Evolutionary conservation across 2,329 filamentous ascomycete species (phyloP).

Genomic region (Alternaria sp.): DNA sequence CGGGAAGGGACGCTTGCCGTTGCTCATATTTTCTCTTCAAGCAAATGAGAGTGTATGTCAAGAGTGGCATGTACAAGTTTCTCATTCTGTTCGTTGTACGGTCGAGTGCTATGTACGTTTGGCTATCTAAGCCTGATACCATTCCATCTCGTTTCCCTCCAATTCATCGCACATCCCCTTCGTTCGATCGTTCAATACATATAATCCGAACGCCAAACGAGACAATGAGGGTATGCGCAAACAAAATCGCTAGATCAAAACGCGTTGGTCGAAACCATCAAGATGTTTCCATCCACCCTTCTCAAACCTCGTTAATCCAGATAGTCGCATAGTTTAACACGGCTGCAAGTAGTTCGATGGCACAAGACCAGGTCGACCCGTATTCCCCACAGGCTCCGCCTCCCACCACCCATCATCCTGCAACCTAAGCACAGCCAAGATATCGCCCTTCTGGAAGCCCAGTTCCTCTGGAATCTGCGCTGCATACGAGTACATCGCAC

Average conservation of each 20-base stretch:
- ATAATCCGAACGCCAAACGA: background rate
- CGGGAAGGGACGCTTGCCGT: too few relatives aligned
- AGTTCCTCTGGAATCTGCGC: constrained; percentile 96
- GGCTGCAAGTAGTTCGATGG: constrained; percentile 71
- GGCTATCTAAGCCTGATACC: background rate
- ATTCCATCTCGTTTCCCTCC: background rate
- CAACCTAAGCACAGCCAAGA: constrained; percentile 83
- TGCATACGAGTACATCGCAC: constrained; percentile 91
- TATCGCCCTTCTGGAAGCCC: constrained; percentile 89
- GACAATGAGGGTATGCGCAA: constrained; percentile 10
- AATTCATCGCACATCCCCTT: background rate
- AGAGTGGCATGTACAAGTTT: background rate
- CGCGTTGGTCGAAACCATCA: background rate
- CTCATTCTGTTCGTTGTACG: background rate
- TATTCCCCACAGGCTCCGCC: constrained; percentile 80
- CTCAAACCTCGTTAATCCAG: background rate
- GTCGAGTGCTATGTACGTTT: background rate
- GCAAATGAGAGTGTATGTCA: background rate
- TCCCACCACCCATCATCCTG: constrained; percentile 99
- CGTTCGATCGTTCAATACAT: background rate
- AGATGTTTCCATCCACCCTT: background rate
- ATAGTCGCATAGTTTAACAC: constrained; percentile 44
- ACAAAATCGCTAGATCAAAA: background rate
- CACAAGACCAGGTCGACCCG: constrained; percentile 63
- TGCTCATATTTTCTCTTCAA: background rate